Conservation (phyloP, 768 basidiomycete species). For the Albatrellus ellisii region DNA sequence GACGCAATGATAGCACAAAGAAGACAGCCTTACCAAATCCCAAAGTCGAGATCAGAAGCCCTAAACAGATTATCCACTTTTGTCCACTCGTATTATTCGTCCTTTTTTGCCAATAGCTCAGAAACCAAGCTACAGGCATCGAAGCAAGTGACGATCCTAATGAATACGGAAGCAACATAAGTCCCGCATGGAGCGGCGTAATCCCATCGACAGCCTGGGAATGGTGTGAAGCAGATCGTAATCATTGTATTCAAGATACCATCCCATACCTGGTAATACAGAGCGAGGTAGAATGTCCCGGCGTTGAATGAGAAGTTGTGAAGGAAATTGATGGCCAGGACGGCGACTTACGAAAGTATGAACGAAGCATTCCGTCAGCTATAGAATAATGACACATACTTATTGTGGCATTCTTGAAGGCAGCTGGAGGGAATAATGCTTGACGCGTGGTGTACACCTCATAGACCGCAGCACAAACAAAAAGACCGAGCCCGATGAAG, state of each 20-base stretch:
- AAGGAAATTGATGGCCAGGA: conserved; percentile 60
- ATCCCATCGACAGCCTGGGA: conserved; percentile 54
- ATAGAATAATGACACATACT: conserved; percentile 25
- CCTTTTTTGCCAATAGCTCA: conserved; percentile 49
- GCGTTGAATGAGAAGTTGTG: conserved; percentile 78
- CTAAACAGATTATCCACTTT: conserved; percentile 48
- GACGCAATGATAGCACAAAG: conserved; percentile 1
- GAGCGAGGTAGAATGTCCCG: conserved; percentile 75
- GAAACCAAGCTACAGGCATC: conserved; percentile 78
- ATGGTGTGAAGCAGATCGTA: background rate
- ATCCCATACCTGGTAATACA: conserved; percentile 61
- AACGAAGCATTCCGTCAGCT: background rate
- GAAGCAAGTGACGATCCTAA: conserved; percentile 77
- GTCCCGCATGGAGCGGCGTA: conserved; percentile 59
- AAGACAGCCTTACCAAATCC: conserved; percentile 50
- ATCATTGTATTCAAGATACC: background rate
- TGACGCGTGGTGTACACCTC: conserved; percentile 57
- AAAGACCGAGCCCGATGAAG: conserved; percentile 36
- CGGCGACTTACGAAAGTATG: conserved; percentile 33
- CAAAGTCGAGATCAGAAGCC: conserved; percentile 49
- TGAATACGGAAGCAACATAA: conserved; percentile 72
- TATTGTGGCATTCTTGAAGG: conserved; percentile 46
- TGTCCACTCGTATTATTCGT: conserved; percentile 47
- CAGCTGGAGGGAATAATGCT: conserved; percentile 54
- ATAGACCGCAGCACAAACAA: conserved; percentile 50